Evolutionary conservation across 306 rosid genomes (phyloP), one percentile per base, ranked within the genome.

Genomic region (Geum urbanum): DNA sequence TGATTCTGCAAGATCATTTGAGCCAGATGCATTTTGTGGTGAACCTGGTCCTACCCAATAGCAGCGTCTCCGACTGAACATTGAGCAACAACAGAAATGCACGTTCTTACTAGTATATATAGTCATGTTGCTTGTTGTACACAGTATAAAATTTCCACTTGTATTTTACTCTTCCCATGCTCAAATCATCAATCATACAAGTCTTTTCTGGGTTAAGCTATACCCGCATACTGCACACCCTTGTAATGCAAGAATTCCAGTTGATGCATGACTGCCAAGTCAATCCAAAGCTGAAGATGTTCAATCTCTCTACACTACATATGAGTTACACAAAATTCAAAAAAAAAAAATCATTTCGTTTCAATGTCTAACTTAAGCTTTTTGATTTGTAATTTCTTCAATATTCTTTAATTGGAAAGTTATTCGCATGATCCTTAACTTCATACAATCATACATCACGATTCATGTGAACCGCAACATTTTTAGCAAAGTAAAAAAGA

Each of bases 1-100:
- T 49, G 94, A 90, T 50, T 85, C 98, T 74, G 98, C 98, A 43
- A 86, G 88, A 73, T 81, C 92, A 8, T 94, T 90, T 56, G 98
- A 94, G 80, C 98, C 98, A 3, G 98, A 94, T 13, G 97, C 97
- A n/a, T 94, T 94, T 67, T 81, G 96, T 61, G 98, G 90, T 22
- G 97, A 92, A 53, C 74, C 83, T 76, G 85, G 75, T 74, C 85
- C 74, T 74, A 84, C 81, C 58, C 80, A 54, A 73, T 69, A 60
- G 37, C 22, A 60, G 39, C 39, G 5, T 43, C 18, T 47, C 46
- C 24, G 40, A 39, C 62, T 60, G 53, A 10, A 47, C 51, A 47
- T 8, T 57, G 52, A 5, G 45, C 35, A 63, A 62, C 67, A 40
- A 62, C 67, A 40, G 16, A 45, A 68, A 8, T 7, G 50, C 10